Percentiles rank a stretch among this genome's conserved stretches.
Conservation (phyloP, 495 filamentous ascomycete genomes). For the Lasiosphaeria ovina region DNA sequence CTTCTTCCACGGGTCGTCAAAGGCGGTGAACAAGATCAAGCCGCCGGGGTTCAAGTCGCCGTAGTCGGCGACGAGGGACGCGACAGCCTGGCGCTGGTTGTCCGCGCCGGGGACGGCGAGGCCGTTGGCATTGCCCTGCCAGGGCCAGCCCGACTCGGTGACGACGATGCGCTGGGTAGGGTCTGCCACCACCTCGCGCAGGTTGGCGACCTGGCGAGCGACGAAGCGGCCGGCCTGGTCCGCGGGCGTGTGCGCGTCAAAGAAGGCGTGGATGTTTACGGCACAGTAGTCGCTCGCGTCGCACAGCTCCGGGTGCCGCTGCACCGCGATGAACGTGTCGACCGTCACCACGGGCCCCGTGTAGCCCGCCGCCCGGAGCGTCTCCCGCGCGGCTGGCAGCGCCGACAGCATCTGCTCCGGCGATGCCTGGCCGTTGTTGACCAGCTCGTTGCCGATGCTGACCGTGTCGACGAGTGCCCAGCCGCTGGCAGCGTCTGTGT, state of each 20-base stretch:
- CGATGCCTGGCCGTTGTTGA: constrained; percentile 60
- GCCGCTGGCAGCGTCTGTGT: neutral
- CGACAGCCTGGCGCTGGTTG: constrained; percentile 64
- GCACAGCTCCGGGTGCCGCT: constrained; percentile 68
- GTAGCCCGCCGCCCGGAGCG: constrained; percentile 64
- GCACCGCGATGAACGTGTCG: constrained; percentile 69
- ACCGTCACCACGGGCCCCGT: constrained; percentile 72
- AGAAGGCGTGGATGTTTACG: constrained; percentile 82
- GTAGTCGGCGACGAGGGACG: constrained; percentile 58
- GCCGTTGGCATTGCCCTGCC: constrained; percentile 60
- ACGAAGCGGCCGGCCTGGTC: constrained; percentile 64
- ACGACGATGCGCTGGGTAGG: constrained; percentile 41
- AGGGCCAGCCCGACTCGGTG: constrained; percentile 86
- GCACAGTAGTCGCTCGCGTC: constrained; percentile 72
- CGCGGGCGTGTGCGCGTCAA: constrained; percentile 60
- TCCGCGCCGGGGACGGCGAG: constrained; percentile 58
- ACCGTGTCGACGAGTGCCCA: constrained; percentile 64
- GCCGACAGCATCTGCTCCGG: constrained; percentile 52
- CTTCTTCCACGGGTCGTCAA: constrained; percentile 78
- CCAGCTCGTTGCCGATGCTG: constrained; percentile 75
- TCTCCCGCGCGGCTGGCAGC: constrained; percentile 53
- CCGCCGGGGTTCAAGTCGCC: constrained; percentile 35
- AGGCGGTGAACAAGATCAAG: constrained; percentile 70
- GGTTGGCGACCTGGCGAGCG: constrained; percentile 49
- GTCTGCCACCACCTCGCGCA: constrained; percentile 33